Evolutionary conservation across 805 yeast genomes (phyloP), one percentile per base, ranked within the genome.

Genomic region (Starmerella davenportii): DNA sequence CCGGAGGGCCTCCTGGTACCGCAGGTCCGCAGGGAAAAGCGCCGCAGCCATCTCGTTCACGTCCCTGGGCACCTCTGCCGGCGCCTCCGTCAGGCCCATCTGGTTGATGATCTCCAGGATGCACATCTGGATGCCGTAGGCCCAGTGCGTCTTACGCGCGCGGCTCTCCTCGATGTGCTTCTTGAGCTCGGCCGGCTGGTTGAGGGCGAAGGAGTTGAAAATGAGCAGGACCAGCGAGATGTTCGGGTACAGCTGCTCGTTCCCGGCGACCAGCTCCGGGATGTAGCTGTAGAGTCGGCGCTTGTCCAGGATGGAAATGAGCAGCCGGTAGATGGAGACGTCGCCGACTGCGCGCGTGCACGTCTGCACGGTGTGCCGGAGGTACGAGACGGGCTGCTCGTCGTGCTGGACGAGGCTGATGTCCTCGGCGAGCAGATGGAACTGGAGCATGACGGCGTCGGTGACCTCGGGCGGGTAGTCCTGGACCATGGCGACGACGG

Each of bases 401-500:
- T 20, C 27, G 18, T 5, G 7, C 31, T n/a, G 27, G 38, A 78
- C 73, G 23, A 87, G 59, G 37, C 68, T 65, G 34, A 67, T 55
- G 43, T 87, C 95, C 54, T 87, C 95, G 38, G 84, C 61, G 2
- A 81, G 58, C 29, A 84, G 51, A 58, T 85, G 95, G 35, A 87
- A 57, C 0, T 84, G 70, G 20, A 79, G 56, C 0, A 74, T 65
- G 9, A 80, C 71, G n/a, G 62, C 57, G 13, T 43, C 30, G 1
- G 31, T 21, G 17, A 21, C 15, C 11, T 13, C 9, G 3, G 39
- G 32, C 7, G 29, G 27, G 15, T 30, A n/a, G 4, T 17, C 34
- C 14, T 13, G 23, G 3, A 24, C 5, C 5, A 24, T 8, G 2
- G 3, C 15, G 4, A 13, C 28, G 23, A 43, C 18, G 13, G 38